Evolutionary conservation across 306 rosid species (phyloP).

Genomic region (Cajanus cajan): DNA sequence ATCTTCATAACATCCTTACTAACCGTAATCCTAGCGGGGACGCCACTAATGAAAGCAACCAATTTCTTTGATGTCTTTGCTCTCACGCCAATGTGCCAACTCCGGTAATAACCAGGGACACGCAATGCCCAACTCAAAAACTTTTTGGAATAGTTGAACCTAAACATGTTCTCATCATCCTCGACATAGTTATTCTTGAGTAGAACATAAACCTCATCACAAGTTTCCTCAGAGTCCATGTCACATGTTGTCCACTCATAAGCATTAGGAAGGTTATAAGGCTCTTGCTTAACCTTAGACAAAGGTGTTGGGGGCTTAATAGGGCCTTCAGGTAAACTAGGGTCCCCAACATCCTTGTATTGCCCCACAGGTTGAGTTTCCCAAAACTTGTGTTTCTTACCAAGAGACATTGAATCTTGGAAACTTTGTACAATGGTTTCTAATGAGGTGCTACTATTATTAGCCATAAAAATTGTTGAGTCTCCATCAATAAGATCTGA

Average conservation of each 20-base stretch:
- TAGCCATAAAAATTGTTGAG: not conserved
- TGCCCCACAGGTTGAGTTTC: conserved; percentile 73
- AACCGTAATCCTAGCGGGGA: conserved; percentile 78
- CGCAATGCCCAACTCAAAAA: conserved; percentile 76
- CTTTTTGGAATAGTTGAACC: conserved; percentile 80
- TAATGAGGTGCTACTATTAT: conserved; percentile 33
- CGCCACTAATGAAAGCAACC: conserved; percentile 64
- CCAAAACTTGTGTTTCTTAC: conserved; percentile 56
- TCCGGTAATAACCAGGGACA: conserved; percentile 59
- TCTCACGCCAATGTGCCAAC: conserved; percentile 85
- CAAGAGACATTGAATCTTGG: conserved; percentile 61
- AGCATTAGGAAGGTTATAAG: conserved; percentile 65
- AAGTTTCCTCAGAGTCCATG: conserved; percentile 29
- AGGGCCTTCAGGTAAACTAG: conserved; percentile 59
- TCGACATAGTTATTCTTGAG: conserved; percentile 70
- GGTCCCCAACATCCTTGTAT: conserved; percentile 61
- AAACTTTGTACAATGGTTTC: conserved; percentile 54
- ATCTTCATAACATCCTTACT: conserved; percentile 54
- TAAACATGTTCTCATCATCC: conserved; percentile 48
- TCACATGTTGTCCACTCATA: conserved; percentile 47
- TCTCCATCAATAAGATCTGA: conserved; percentile 30
- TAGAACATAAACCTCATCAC: conserved; percentile 34
- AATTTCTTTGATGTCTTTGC: conserved; percentile 51
- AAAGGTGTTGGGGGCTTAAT: conserved; percentile 64
- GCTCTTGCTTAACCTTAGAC: conserved; percentile 76